Evolutionary conservation across 2,329 filamentous ascomycete genomes (phyloP).

Genomic region (Sporothrix brunneoviolacea): DNA sequence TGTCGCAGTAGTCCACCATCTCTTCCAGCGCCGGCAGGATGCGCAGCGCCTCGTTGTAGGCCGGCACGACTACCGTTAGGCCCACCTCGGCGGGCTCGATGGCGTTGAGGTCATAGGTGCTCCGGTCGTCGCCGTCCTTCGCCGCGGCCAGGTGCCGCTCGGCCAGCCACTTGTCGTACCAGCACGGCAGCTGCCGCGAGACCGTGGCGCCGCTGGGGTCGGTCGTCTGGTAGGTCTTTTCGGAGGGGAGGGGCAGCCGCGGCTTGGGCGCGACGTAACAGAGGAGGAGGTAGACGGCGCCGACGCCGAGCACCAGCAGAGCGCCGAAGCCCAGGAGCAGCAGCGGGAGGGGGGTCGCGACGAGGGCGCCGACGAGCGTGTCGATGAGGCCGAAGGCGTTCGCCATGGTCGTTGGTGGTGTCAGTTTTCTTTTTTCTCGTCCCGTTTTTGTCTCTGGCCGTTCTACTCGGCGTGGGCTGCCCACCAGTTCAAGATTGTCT

Average conservation of each 20-base stretch:
- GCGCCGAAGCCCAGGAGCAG: slow-evolving; percentile 14
- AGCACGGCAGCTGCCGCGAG: slow-evolving; percentile 66
- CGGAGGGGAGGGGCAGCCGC: slow-evolving; percentile 63
- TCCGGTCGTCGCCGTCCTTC: slow-evolving; percentile 25
- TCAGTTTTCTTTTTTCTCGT: background rate
- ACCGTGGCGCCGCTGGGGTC: slow-evolving; percentile 49
- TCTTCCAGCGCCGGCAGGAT: slow-evolving; percentile 82
- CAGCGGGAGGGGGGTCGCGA: slow-evolving; percentile 11
- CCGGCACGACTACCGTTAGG: slow-evolving; percentile 87
- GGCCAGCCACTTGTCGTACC: slow-evolving; percentile 70
- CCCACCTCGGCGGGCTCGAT: slow-evolving; percentile 75
- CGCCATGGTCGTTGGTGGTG: slow-evolving; percentile 8
- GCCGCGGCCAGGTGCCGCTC: slow-evolving; percentile 46
- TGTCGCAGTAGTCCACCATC: slow-evolving; percentile 78
- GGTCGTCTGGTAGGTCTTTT: slow-evolving; percentile 80
- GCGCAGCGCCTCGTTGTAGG: slow-evolving; percentile 87
- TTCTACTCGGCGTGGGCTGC: background rate
- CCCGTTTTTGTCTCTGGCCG: background rate
- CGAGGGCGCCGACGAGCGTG: slow-evolving; percentile 4
- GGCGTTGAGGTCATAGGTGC: slow-evolving; percentile 42
- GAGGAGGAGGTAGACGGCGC: slow-evolving; percentile 55
- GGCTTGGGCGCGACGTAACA: slow-evolving; percentile 75
- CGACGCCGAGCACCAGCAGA: slow-evolving; percentile 8
- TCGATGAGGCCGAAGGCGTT: slow-evolving; percentile 7
- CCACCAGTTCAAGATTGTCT: background rate